phyloP scores from a whole-genome alignment of 805 yeast species.

The Metschnikowia corniflorae region DNA sequence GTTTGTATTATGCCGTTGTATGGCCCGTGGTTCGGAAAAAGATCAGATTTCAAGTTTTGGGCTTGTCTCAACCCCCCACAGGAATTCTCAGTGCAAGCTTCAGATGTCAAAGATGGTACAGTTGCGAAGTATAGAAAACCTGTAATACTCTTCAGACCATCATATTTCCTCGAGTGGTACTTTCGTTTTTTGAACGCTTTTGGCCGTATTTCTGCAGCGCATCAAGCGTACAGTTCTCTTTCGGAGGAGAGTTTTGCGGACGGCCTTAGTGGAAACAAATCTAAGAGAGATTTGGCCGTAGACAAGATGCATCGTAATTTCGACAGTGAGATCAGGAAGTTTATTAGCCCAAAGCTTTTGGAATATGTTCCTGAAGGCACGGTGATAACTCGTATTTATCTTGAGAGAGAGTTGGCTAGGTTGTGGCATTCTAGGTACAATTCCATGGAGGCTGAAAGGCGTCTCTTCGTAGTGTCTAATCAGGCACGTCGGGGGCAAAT shows the following conservation, averaged over 20 bases:
- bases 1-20: no score
- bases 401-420: neutral
- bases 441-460: neutral
- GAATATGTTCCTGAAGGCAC: neutral
- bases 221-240: neutral
- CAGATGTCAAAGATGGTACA: neutral
- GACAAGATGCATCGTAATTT: neutral
- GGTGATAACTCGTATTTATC: neutral
- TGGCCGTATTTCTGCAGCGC: neutral
- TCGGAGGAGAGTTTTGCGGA: neutral
- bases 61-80: no score
- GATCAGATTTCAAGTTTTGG: no score
- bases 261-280: neutral
- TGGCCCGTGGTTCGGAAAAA: no score
- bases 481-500: neutral
- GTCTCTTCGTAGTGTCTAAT: neutral
- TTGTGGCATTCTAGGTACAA: neutral
- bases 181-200: neutral
- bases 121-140: neutral
- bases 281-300: neutral
- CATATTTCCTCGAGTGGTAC: neutral
- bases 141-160: neutral
- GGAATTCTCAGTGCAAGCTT: neutral
- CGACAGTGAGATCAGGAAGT: neutral
- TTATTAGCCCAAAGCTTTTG: neutral